Conservation (phyloP, 495 filamentous ascomycete species). For the Penicillium atrosanguineum region DNA sequence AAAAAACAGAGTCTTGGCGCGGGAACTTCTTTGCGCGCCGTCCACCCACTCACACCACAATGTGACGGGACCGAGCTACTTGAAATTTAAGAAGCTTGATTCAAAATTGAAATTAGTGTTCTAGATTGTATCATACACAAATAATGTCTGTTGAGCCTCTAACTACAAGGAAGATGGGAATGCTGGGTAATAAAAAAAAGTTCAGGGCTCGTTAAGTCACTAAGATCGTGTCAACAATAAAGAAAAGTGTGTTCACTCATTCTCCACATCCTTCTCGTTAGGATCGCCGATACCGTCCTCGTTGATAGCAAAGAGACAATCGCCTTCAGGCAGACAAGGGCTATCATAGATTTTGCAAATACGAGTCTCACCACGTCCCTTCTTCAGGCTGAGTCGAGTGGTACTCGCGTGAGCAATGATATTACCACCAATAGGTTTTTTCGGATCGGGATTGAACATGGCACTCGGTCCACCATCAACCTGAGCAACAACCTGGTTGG, state of each 20-base stretch:
- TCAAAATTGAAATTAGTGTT: background rate
- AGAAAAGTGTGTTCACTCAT: conserved; percentile 44
- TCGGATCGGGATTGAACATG: conserved; percentile 99
- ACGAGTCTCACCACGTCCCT: conserved; percentile 90
- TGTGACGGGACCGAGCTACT: background rate
- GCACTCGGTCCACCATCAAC: conserved; percentile 92
- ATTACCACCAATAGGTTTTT: conserved; percentile 98
- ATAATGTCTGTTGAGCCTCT: background rate
- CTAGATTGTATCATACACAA: background rate
- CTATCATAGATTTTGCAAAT: conserved; percentile 99
- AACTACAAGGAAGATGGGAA: conserved; percentile 3
- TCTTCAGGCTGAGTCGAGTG: conserved; percentile 85
- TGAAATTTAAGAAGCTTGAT: background rate
- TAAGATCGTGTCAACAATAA: conserved; percentile 25
- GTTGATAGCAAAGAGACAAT: conserved; percentile 94
- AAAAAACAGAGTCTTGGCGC: conserved; percentile 50
- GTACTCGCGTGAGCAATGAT: conserved; percentile 98
- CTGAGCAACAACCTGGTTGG: conserved; percentile 97
- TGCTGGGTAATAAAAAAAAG: conserved; percentile 7
- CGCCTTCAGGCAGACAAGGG: conserved; percentile 92
- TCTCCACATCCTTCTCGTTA: conserved; percentile 91
- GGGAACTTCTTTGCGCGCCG: background rate
- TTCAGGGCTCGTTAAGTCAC: conserved; percentile 31
- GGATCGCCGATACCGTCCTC: conserved; percentile 97
- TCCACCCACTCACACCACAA: background rate